Percentiles rank a stretch among this genome's conserved stretches.
Conservation (phyloP, 176 grass and related monocot genomes). For the Lolium rigidum region DNA sequence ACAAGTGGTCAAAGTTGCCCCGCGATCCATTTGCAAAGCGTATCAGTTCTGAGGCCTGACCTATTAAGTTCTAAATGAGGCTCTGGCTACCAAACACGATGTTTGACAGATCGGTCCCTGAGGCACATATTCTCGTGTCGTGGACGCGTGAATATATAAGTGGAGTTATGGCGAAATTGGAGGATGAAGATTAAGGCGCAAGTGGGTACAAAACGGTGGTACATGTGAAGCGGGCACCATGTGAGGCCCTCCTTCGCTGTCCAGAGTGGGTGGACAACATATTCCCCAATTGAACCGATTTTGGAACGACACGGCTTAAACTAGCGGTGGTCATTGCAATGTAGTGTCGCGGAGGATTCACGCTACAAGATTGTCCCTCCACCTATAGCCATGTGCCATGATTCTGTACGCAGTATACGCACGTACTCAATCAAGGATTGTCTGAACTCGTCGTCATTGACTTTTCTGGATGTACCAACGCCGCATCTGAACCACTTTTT, state of each 20-base stretch:
- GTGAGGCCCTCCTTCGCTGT: conserved; percentile 41
- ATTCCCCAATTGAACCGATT: background rate
- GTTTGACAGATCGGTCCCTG: no score
- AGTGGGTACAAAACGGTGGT: background rate
- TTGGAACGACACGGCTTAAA: conserved; percentile 15
- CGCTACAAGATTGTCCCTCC: background rate
- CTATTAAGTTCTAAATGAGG: no score
- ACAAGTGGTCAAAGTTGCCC: no score
- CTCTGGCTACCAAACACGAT: no score
- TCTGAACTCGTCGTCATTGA: background rate
- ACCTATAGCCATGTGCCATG: background rate
- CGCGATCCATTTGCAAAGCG: no score
- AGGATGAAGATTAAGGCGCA: background rate
- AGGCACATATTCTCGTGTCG: background rate
- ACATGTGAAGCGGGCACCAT: conserved; percentile 8
- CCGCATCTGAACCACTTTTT: background rate
- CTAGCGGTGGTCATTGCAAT: conserved; percentile 13
- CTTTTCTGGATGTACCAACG: background rate
- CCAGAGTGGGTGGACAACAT: conserved; percentile 26
- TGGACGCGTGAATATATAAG: background rate
- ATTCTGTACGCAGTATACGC: background rate
- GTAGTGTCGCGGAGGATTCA: background rate
- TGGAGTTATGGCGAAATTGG: background rate
- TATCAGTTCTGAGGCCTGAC: no score
- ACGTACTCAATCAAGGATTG: background rate